Evolutionary conservation across 2,329 filamentous ascomycete genomes (phyloP), one percentile per base, ranked within the genome.

Genomic region (Coccinonectria pachysandricola): DNA sequence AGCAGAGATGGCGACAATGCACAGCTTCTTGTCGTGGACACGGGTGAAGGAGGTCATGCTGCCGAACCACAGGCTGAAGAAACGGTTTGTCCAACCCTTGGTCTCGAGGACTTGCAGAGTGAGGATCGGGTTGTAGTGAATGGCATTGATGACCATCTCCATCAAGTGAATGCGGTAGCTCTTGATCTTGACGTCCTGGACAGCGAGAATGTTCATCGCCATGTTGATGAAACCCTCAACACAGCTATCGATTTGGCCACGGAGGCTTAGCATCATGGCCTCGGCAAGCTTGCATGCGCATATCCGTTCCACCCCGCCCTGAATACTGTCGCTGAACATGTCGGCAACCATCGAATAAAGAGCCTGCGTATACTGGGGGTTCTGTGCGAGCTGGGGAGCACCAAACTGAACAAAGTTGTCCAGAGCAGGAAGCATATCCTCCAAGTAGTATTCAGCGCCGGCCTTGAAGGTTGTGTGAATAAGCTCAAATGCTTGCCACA

Each of bases 361-460:
- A 2, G 88, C 88, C 33, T 85, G 75, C 14, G 94, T 72, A 52
- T 96, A 95, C 37, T 79, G 71, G 14, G 80, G 85, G 48, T 87
- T 92, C 52, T 91, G 76, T 12, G 81, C 65, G 32, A 98, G 66
- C 46, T 80, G 79, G 12, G 77, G 69, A 21, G 82, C 78, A 31
- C 91, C 91, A 49, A 92, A 98, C 45, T 91, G 82, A 27, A 98
- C 85, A 53, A 93, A 96, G 64, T 98, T 98, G 60, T 98, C 91
- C 14, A 98, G 71, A 0, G 91, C 91, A 5, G 91, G 91, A 10
- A 98, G 76, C 91, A 98, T 98, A 46, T 98, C 91, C 58, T 98
- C 91, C 9, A 98, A 74, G 52, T 98, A 98, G 23, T 96, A 73
- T 62, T 98, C 88, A 18, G 88, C 91, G 20, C 91, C 91, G 32